Conservation (phyloP, 495 filamentous ascomycete genomes). For the Penicillium coprophilum region DNA sequence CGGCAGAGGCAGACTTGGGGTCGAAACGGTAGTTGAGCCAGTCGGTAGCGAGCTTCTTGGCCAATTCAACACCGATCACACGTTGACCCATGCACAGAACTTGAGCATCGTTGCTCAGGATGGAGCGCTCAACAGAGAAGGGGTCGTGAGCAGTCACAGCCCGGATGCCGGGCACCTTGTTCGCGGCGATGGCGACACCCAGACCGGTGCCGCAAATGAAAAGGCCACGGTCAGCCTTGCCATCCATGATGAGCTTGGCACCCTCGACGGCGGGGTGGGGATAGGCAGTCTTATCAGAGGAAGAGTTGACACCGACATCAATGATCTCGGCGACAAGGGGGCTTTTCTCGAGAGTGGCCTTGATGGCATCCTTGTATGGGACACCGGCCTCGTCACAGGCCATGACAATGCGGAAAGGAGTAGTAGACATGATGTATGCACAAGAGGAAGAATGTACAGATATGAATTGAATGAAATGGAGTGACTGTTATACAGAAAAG, state of each 20-base stretch:
- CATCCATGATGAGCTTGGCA: slow-evolving; percentile 63
- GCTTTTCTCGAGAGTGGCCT: slow-evolving; percentile 64
- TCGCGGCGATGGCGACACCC: slow-evolving; percentile 81
- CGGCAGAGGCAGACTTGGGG: slow-evolving; percentile 65
- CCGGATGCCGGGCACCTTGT: slow-evolving; percentile 81
- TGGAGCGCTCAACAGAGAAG: slow-evolving; percentile 77
- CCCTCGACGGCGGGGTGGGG: slow-evolving; percentile 75
- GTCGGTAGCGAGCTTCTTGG: slow-evolving; percentile 72
- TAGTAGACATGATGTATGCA: slow-evolving; percentile 36
- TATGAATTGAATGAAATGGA: slow-evolving; percentile 4
- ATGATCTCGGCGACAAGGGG: slow-evolving; percentile 65
- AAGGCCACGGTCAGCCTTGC: slow-evolving; percentile 72
- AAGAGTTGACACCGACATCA: slow-evolving; percentile 66
- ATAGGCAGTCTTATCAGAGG: slow-evolving; percentile 77
- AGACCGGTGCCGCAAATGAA: slow-evolving; percentile 87
- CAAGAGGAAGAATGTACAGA: background rate
- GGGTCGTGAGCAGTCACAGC: slow-evolving; percentile 87
- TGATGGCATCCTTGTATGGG: slow-evolving; percentile 77
- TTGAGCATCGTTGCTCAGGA: slow-evolving; percentile 83
- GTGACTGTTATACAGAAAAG: background rate
- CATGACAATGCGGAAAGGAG: slow-evolving; percentile 58
- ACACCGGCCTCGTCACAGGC: slow-evolving; percentile 74
- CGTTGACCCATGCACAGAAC: slow-evolving; percentile 87
- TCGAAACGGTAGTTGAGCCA: slow-evolving; percentile 85
- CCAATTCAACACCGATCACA: slow-evolving; percentile 78